Conservation (phyloP, 345 rosid species). For the Eucalyptus microcorys region DNA sequence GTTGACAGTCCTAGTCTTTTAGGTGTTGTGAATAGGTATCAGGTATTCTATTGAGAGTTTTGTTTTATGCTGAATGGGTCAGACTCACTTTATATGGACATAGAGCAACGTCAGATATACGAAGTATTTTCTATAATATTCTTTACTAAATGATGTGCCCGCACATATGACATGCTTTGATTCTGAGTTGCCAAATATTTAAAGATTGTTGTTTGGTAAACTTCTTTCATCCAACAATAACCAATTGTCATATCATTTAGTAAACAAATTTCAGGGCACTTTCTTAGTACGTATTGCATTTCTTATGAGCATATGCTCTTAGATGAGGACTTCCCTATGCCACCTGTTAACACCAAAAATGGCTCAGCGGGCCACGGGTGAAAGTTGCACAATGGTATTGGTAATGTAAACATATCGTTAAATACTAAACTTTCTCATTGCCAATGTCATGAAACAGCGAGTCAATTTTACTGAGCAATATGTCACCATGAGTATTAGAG, state of each 20-base stretch:
- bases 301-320: too few relatives aligned
- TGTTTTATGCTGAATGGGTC: too few relatives aligned
- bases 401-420: too few relatives aligned
- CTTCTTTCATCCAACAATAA: not conserved
- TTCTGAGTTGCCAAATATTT: not conserved
- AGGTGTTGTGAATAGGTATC: not conserved
- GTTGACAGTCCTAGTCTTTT: not conserved
- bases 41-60: not conserved
- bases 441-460: not conserved
- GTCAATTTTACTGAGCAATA: not conserved
- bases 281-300: too few relatives aligned
- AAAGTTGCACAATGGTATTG: too few relatives aligned
- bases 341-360: too few relatives aligned
- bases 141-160: not conserved
- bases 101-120: too few relatives aligned
- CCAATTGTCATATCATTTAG: not conserved
- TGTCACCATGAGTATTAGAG: not conserved
- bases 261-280: too few relatives aligned
- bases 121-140: not conserved
- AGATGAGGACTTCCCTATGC: too few relatives aligned
- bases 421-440: too few relatives aligned
- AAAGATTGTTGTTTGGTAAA: not conserved
- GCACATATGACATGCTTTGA: not conserved
- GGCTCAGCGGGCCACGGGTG: too few relatives aligned
- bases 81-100: not conserved